These are phyloP conservation scores for Trametes cinnabarina DNA, from an alignment of 768 basidiomycete genomes.

Conservation along the genomic window DNA sequence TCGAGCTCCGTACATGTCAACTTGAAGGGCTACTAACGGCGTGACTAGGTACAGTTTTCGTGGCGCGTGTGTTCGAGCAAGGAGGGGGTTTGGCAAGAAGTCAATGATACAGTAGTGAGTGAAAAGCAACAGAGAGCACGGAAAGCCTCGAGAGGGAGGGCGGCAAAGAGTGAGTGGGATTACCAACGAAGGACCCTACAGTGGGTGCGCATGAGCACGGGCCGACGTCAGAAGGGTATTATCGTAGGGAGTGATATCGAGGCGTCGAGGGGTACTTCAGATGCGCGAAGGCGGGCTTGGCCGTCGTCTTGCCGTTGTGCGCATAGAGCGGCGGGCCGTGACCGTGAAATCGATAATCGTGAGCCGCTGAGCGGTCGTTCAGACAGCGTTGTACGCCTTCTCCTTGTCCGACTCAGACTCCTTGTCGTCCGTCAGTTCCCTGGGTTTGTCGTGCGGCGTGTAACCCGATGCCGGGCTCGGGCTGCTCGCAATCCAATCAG, in stretches of 20 bases:
- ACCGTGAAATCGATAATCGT: no score
- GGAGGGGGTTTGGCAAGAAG: background rate
- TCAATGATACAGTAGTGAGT: background rate
- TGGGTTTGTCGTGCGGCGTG: slow-evolving; percentile 4
- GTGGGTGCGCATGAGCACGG: no score
- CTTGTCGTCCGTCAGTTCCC: slow-evolving; percentile 5
- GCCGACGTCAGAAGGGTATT: slow-evolving; percentile 1
- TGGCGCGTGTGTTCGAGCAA: background rate
- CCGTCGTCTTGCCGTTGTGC: background rate
- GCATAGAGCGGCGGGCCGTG: no score
- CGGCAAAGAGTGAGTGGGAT: background rate
- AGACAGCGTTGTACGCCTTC: slow-evolving; percentile 6
- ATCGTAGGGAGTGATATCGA: slow-evolving; percentile 4
- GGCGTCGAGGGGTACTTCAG: no score
- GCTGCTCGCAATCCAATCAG: background rate
- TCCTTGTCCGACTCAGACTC: background rate
- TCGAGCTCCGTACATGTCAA: no score
- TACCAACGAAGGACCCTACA: no score
- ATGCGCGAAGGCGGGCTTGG: background rate
- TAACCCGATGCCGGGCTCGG: slow-evolving; percentile 2
- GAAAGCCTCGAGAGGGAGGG: background rate
- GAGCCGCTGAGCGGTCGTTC: background rate
- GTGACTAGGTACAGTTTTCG: no score
- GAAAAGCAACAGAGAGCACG: background rate
- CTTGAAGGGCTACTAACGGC: no score